Conservation (phyloP, 306 rosid genomes). For the Ormosia emarginata region DNA sequence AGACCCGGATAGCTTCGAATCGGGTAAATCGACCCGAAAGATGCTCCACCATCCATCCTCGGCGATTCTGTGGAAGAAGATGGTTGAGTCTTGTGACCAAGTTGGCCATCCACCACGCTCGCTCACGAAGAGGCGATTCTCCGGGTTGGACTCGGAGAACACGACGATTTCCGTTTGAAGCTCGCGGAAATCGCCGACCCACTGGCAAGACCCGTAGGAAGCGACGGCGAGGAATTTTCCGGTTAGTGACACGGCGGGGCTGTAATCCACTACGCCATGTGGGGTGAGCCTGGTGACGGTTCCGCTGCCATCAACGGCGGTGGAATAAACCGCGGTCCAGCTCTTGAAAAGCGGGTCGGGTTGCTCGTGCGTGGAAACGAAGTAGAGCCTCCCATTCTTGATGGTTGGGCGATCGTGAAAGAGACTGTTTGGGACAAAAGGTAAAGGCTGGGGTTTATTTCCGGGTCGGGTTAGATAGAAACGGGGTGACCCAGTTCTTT, state of each 20-base stretch:
- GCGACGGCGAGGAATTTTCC: slow-evolving; percentile 73
- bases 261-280: slow-evolving; percentile 47
- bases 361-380: slow-evolving; percentile 63
- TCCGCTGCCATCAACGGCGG: background rate
- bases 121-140: slow-evolving; percentile 33
- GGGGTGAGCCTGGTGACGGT: slow-evolving; percentile 50
- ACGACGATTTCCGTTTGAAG: slow-evolving; percentile 58
- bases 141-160: slow-evolving; percentile 38
- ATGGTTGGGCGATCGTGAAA: slow-evolving; percentile 70
- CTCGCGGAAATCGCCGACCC: slow-evolving; percentile 67
- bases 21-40: slow-evolving; percentile 42
- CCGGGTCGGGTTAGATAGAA: slow-evolving; percentile 42
- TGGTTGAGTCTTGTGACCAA: slow-evolving; percentile 56
- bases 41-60: slow-evolving; percentile 93
- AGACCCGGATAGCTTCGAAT: background rate
- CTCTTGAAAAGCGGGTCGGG: slow-evolving; percentile 39
- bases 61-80: slow-evolving; percentile 64
- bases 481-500: slow-evolving; percentile 60
- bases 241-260: slow-evolving; percentile 61
- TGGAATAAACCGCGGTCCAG: slow-evolving; percentile 65
- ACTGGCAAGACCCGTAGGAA: slow-evolving; percentile 60
- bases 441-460: slow-evolving; percentile 23
- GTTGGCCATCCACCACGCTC: slow-evolving; percentile 89
- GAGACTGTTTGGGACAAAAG: slow-evolving; percentile 34
- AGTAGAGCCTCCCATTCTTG: slow-evolving; percentile 40